Evolutionary conservation across 306 rosid genomes (phyloP), one percentile per base, ranked within the genome.

Genomic region (Fragaria nilgerrensis): DNA sequence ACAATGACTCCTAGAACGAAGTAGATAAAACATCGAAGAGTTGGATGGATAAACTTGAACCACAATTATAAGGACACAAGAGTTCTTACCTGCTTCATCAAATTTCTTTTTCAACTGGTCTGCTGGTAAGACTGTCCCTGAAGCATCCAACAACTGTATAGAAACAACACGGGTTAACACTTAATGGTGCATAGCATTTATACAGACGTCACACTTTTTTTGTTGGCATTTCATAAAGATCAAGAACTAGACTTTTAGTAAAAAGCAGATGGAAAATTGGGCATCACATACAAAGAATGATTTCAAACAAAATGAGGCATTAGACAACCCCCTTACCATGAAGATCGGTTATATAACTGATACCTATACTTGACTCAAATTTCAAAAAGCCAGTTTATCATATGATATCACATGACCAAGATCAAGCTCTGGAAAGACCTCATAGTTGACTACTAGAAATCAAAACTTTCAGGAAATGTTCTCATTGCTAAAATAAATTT

Each of bases 121-220:
- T 9, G 82, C 82, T 1, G 93, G 91, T 73, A 96, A 79, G 77
- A 96, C 84, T 15, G 97, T 14, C 59, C 82, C 90, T 25, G 98
- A 92, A 85, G 86, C 73, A 79, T 92, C 97, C 88, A 96, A 81
- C 85, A 96, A 14, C 99, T 96, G 86, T 79, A 86, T 12, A 11
- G 23, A 75, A 50, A 23, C 53, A 65, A 32, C 50, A 19, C 20
- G 11, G 5, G 72, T 59, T 41, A 70, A 70, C 68, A n/a, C 58
- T 9, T 43, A 12, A 48, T 32, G 64, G 44, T 27, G 63, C 70
- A 59, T 45, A 34, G 5, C 2, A 16, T 44, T 17, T 73, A 27
- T 13, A 56, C 69, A 59, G 44, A 43, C 1, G 1, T 59, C 25
- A 16, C 52, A 39, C 65, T 56, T 12, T 25, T 25, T 12, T 23